Evolutionary conservation across 805 yeast species (phyloP), one percentile per base, ranked within the genome.

Genomic region (Candida awuae): DNA sequence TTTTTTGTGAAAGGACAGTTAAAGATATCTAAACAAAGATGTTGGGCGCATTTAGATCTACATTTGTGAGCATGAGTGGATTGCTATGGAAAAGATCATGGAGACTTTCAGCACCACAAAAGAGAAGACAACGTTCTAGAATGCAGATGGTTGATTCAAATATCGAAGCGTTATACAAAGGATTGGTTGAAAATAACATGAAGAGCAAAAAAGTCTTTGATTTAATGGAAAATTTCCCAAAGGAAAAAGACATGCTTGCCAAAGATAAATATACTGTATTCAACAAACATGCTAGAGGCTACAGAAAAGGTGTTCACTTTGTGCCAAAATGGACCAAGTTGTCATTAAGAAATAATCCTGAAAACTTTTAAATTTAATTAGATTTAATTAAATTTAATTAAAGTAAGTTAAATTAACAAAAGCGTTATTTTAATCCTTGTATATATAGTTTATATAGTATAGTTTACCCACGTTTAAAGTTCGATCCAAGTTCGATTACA

Each of bases 311-410:
- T 47, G 77, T 84, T 19, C 97, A 90, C 55, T 66, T 77, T 59
- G 83, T 81, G 31, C 95, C 96, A 16, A 84, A 87, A 57, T 87
- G 95, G 94, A 87, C 97, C 39, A 86, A 80, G 65, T 58, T 76
- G 46, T 75, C 94, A 8, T 71, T 80, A 60, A 78, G 96, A 66
- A 77, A 73, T 42, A 82, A 84, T 54, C 96, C 96, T 32, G 70
- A 70, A 43, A 71, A 79, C 55, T 80, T 73, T 58, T 84, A 65
- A 56, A n/a, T n/a, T n/a, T n/a, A n/a, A n/a, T n/a, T n/a, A n/a
- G n/a, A n/a, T n/a, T n/a, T n/a, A n/a, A n/a, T n/a, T n/a, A n/a
- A n/a, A n/a, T n/a, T n/a, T n/a, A n/a, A n/a, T n/a, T n/a, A n/a
- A n/a, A n/a, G n/a, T n/a, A n/a, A n/a, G n/a, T n/a, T n/a, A n/a